Percentiles rank a stretch among this genome's conserved stretches.
Conservation (phyloP, 2,329 filamentous ascomycete genomes). For the Sporothrix euskadiensis region DNA sequence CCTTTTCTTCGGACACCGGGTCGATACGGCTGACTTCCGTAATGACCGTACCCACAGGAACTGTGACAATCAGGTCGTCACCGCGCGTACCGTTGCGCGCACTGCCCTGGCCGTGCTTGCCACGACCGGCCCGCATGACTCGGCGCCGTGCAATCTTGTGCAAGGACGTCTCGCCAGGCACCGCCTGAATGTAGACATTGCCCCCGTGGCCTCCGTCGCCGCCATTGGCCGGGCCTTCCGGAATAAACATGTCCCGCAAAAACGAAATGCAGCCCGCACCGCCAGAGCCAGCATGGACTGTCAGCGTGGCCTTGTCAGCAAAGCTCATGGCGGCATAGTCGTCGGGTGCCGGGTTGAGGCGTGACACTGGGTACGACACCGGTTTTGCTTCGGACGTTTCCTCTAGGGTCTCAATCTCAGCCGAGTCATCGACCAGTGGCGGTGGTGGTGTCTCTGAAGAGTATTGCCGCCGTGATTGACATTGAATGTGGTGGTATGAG, state of each 20-base stretch:
- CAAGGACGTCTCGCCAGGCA: slow-evolving; percentile 85
- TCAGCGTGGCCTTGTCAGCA: slow-evolving; percentile 79
- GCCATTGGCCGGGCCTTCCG: slow-evolving; percentile 88
- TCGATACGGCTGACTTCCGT: slow-evolving; percentile 78
- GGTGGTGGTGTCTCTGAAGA: slow-evolving; percentile 15
- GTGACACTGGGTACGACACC: slow-evolving; percentile 45
- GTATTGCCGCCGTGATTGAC: slow-evolving; percentile 17
- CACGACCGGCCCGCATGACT: slow-evolving; percentile 70
- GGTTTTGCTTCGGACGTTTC: slow-evolving; percentile 30
- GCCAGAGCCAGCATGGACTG: slow-evolving; percentile 74
- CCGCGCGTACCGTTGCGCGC: slow-evolving; percentile 74
- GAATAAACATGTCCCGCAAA: slow-evolving; percentile 83
- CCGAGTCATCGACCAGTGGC: neutral
- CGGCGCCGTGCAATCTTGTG: slow-evolving; percentile 84
- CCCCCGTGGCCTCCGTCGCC: slow-evolving; percentile 92
- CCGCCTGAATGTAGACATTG: slow-evolving; percentile 90
- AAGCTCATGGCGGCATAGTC: slow-evolving; percentile 84
- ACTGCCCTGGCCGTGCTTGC: slow-evolving; percentile 77
- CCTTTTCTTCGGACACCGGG: slow-evolving; percentile 67
- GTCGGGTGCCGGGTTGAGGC: slow-evolving; percentile 77
- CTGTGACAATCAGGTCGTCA: slow-evolving; percentile 82
- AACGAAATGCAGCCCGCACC: slow-evolving; percentile 96
- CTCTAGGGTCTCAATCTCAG: neutral
- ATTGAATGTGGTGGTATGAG: slow-evolving; percentile 22
- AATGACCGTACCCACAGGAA: slow-evolving; percentile 90